Evolutionary conservation across 2,329 filamentous ascomycete genomes (phyloP).

Genomic region (Dactylellina sp.): DNA sequence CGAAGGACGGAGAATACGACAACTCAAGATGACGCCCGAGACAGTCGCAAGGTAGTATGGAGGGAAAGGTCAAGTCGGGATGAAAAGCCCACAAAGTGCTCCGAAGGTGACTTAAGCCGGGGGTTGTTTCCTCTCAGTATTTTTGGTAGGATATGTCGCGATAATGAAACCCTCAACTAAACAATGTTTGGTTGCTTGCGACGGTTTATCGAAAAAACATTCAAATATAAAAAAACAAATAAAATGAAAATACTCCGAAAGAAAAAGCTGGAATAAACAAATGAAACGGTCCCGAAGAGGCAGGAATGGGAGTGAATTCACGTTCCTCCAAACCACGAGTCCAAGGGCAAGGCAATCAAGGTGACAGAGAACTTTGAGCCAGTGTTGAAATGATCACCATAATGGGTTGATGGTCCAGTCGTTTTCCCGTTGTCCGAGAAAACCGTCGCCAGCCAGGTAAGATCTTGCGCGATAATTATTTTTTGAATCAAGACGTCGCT

Average conservation of each 20-base stretch:
- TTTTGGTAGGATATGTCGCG: slow-evolving; percentile 14
- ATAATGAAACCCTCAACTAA: slow-evolving; percentile 37
- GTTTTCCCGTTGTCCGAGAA: slow-evolving; percentile 41
- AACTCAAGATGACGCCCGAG: slow-evolving; percentile 13
- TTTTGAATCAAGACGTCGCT: slow-evolving; percentile 30
- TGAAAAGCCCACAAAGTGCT: slow-evolving; percentile 1
- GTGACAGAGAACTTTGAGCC: slow-evolving; percentile 34
- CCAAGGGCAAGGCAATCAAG: slow-evolving; percentile 36
- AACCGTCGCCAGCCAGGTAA: slow-evolving; percentile 20
- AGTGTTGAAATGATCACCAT: slow-evolving; percentile 43
- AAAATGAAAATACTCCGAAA: slow-evolving; percentile 6
- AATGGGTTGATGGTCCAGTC: slow-evolving; percentile 36
- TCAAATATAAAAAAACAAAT: slow-evolving; percentile 35
- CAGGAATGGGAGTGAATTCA: slow-evolving; percentile 4
- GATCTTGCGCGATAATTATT: slow-evolving; percentile 25
- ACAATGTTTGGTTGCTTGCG: slow-evolving; percentile 2
- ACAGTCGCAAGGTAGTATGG: slow-evolving; percentile 28
- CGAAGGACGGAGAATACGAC: slow-evolving; percentile 20
- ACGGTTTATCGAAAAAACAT: slow-evolving; percentile 23
- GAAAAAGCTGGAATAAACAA: slow-evolving; percentile 9
- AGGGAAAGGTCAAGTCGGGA: slow-evolving; percentile 19
- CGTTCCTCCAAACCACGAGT: background rate
- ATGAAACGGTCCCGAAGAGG: slow-evolving; percentile 50
- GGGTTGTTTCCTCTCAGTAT: slow-evolving; percentile 1
- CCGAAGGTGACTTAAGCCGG: slow-evolving; percentile 33